These are phyloP conservation scores for Jaltomata sinuosa DNA, from an alignment of 257 asterid genomes.

Conservation along the genomic window DNA sequence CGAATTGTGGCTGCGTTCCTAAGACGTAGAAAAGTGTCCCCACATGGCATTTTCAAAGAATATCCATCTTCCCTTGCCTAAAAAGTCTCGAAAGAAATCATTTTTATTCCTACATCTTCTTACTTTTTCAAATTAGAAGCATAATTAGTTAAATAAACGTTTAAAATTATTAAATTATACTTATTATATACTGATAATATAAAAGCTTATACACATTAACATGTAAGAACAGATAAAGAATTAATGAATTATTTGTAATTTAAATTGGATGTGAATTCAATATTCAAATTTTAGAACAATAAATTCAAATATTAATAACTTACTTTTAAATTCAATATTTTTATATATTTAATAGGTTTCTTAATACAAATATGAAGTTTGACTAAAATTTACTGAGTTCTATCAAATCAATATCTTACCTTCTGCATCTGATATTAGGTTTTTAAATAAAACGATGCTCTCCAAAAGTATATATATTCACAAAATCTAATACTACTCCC, in stretches of 20 bases:
- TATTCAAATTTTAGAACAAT: too few species aligned
- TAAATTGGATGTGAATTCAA: too few species aligned
- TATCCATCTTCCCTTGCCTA: neutral
- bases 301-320: too few species aligned
- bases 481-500: neutral
- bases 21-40: neutral
- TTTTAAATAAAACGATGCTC: neutral
- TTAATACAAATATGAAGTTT: too few species aligned
- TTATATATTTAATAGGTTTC: too few species aligned
- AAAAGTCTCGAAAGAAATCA: neutral
- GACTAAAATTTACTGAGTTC: too few species aligned
- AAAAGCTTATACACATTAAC: too few species aligned
- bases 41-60: neutral
- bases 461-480: neutral
- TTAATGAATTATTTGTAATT: too few species aligned
- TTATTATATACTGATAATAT: neutral
- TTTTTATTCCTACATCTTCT: neutral
- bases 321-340: too few species aligned
- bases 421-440: neutral
- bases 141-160: neutral
- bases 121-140: neutral
- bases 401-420: neutral
- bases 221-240: too few species aligned
- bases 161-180: too few species aligned
- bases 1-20: neutral